Percentiles rank a stretch among this genome's conserved stretches.
These are phyloP conservation scores for Astrothelium subdiscretum DNA, from an alignment of 495 filamentous ascomycete species.

Conservation along the genomic window DNA sequence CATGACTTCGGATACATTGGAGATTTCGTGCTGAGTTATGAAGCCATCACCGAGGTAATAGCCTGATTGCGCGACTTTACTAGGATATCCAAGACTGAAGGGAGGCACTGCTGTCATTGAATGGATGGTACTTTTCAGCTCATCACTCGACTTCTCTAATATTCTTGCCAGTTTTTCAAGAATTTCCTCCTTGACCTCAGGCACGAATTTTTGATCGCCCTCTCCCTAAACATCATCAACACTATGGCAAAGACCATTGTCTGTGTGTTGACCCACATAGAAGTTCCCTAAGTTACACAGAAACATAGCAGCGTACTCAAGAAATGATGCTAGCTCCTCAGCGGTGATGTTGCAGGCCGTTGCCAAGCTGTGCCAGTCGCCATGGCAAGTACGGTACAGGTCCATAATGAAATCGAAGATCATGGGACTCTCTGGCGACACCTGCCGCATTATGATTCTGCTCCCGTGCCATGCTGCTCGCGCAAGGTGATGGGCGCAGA, in stretches of 20 bases:
- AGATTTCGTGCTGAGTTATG: constrained; percentile 18
- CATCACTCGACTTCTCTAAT: too few species aligned
- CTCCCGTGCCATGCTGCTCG: constrained; percentile 3
- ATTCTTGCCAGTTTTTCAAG: too few species aligned
- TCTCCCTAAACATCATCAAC: background rate
- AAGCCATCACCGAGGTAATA: constrained; percentile 20
- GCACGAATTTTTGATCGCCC: background rate
- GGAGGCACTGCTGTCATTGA: constrained; percentile 6
- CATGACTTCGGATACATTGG: constrained; percentile 11
- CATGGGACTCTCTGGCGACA: background rate
- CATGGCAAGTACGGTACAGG: background rate
- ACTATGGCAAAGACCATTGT: too few species aligned
- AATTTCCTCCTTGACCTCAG: background rate
- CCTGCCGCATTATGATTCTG: constrained; percentile 2
- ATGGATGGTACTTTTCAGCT: too few species aligned
- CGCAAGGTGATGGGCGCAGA: too few species aligned
- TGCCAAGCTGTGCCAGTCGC: background rate
- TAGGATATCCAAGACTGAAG: constrained; percentile 17
- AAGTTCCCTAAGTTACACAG: background rate
- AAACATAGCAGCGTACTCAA: background rate
- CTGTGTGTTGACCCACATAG: too few species aligned
- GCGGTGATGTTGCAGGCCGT: background rate
- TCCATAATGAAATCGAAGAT: constrained; percentile 4
- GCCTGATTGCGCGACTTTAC: constrained; percentile 12
- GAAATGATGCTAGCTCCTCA: background rate